Base-by-base conservation (phyloP, 2,329 filamentous ascomycete genomes). In the Falciphora oryzae region DNA sequence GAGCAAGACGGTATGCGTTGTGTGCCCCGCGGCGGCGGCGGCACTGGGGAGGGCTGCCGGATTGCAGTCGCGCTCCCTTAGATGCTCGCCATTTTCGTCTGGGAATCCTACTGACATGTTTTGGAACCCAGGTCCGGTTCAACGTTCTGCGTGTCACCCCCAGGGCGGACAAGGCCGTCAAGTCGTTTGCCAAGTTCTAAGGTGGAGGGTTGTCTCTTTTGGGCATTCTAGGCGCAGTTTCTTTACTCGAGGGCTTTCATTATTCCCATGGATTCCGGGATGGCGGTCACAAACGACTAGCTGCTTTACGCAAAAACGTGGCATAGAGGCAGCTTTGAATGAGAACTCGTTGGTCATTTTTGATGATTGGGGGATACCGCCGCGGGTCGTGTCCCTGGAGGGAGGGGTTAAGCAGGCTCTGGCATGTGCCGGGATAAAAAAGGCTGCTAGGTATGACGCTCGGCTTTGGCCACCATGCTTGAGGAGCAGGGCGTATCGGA, bases 101-200 rank as follows among this genome's bases (percentile, higher is more conserved):
- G 44, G 10, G 25, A 22, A 10, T 3, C 44, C 44, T 53, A 53
- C 22, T 53, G 10, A 53, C 44, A 29, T 7, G 22, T 53, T 2
- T 25, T 53, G 44, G 44, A 22, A 53, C 11, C 18, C 71, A 96
- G 93, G 91, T 97, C 79, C 95, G 95, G 80, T 99, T 99, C 92
- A 99, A 99, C 86, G 93, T 97, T 79, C 92, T 99, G 79, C 93
- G 95, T 78, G 95, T 99, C 76, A 91, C 98, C 77, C 94, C 94
- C 83, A 89, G 93, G 85, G 97, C 92, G 76, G 92, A 93, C 84
- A 97, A 97, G 90, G 83, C 88, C 75, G 93, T 97, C 82, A 99
- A 99, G 93, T 83, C 89, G 81, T 99, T 99, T 89, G 86, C 81
- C 86, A 99, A 99, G 88, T 99, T 99, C 87, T 99, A 97, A 89